Evolutionary conservation across 192 early-diverging fungal genomes (phyloP).

Genomic region (Neocallimastix lanati): DNA sequence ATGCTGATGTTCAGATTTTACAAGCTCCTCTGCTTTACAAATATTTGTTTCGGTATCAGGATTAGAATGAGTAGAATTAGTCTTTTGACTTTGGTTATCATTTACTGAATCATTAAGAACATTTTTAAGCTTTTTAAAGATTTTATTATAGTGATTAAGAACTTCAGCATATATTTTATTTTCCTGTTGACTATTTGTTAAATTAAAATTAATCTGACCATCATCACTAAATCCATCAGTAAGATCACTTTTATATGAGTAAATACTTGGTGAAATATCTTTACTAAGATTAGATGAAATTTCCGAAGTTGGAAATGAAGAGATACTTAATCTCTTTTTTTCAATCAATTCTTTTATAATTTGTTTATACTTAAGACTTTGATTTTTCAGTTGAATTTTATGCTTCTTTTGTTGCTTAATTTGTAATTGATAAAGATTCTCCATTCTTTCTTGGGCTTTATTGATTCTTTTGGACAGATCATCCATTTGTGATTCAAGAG

Average conservation of each 20-base stretch:
- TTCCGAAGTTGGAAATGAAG: background rate
- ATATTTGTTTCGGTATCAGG: background rate
- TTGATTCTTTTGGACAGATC: background rate
- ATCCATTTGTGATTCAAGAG: background rate
- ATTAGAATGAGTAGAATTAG: background rate
- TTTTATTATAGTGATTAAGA: background rate
- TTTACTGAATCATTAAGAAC: background rate
- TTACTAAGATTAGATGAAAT: background rate
- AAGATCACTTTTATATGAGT: background rate
- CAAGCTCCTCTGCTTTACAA: background rate
- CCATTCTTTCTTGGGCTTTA: background rate
- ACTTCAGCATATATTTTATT: background rate
- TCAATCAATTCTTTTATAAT: background rate
- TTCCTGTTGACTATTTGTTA: background rate
- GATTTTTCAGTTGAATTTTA: background rate
- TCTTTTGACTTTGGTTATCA: background rate
- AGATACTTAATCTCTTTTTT: background rate
- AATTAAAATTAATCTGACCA: background rate
- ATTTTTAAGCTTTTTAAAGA: background rate
- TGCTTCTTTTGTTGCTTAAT: background rate
- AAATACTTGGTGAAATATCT: background rate
- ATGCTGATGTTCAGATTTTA: background rate
- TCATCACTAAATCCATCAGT: background rate
- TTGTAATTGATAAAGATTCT: background rate
- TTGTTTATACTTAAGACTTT: background rate